Evolutionary conservation across 2,329 filamentous ascomycete genomes (phyloP).

Genomic region (Penicillium italicum): DNA sequence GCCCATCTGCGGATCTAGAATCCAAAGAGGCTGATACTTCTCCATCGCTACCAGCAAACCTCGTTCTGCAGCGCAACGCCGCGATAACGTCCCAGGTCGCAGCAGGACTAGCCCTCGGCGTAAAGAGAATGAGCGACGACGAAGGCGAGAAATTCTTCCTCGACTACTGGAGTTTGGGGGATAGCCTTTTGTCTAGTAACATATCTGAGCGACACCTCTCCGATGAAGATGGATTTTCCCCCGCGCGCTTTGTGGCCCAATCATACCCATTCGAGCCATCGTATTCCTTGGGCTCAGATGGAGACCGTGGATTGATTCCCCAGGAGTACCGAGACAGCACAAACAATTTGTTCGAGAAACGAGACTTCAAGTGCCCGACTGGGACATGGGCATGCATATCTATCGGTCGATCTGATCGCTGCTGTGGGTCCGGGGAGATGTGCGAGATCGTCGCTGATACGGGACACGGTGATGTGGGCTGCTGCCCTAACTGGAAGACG

Average conservation of each 20-base stretch:
- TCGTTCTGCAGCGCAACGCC: conserved; percentile 23
- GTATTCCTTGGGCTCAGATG: neutral
- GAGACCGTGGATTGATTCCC: too few relatives aligned
- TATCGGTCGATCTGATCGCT: conserved; percentile 57
- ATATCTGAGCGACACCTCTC: conserved; percentile 6
- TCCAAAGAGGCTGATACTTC: neutral
- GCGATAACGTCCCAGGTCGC: conserved; percentile 32
- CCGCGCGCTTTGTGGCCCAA: conserved; percentile 9
- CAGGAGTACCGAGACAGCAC: neutral
- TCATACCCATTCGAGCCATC: conserved; percentile 13
- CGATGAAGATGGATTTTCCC: neutral
- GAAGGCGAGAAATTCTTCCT: conserved; percentile 49
- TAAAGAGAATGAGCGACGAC: conserved; percentile 46
- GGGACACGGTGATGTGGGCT: conserved; percentile 56
- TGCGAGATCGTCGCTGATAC: conserved; percentile 54
- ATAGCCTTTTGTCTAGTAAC: conserved; percentile 6
- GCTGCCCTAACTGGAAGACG: conserved; percentile 53
- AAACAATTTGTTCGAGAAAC: neutral
- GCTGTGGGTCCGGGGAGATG: conserved; percentile 52
- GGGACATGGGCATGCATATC: conserved; percentile 53
- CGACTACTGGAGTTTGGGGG: conserved; percentile 44
- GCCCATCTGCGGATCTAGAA: neutral
- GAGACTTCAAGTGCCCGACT: conserved; percentile 57
- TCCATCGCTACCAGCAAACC: neutral
- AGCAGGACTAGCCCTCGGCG: conserved; percentile 25